Evolutionary conservation across 805 yeast genomes (phyloP).

Genomic region (Scheffersomyces stipitis): DNA sequence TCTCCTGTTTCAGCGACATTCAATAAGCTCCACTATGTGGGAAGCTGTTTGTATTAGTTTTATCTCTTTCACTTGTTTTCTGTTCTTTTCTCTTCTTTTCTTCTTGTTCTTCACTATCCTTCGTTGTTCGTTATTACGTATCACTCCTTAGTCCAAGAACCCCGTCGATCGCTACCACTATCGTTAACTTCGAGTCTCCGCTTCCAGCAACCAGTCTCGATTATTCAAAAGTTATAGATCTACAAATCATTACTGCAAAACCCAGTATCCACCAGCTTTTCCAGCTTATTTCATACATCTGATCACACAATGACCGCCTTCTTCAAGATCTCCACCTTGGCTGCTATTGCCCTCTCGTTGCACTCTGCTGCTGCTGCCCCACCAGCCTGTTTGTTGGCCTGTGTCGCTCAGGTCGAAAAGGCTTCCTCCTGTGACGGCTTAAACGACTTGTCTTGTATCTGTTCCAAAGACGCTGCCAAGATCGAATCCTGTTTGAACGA

Average conservation of each 20-base stretch:
- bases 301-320: conserved; percentile 8
- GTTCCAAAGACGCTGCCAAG: conserved; percentile 53
- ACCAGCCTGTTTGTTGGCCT: conserved; percentile 90
- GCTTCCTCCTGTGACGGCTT: conserved; percentile 57
- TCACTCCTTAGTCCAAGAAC: too few species aligned
- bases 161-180: too few species aligned
- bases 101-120: too few species aligned
- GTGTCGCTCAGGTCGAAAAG: conserved; percentile 72
- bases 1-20: too few species aligned
- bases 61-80: too few species aligned
- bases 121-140: too few species aligned
- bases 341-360: conserved; percentile 39
- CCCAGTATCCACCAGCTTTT: background rate
- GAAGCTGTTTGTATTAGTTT: too few species aligned
- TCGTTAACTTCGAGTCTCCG: too few species aligned
- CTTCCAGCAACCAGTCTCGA: too few species aligned
- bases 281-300: background rate
- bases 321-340: conserved; percentile 23
- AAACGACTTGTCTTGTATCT: conserved; percentile 67
- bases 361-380: conserved; percentile 59
- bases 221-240: too few species aligned
- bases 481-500: conserved; percentile 62
- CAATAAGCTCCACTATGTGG: too few species aligned
- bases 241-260: too few species aligned
- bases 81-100: background rate